These are phyloP conservation scores for Ambrosiella xylebori DNA, from an alignment of 2,329 filamentous ascomycete genomes.

Conservation along the genomic window DNA sequence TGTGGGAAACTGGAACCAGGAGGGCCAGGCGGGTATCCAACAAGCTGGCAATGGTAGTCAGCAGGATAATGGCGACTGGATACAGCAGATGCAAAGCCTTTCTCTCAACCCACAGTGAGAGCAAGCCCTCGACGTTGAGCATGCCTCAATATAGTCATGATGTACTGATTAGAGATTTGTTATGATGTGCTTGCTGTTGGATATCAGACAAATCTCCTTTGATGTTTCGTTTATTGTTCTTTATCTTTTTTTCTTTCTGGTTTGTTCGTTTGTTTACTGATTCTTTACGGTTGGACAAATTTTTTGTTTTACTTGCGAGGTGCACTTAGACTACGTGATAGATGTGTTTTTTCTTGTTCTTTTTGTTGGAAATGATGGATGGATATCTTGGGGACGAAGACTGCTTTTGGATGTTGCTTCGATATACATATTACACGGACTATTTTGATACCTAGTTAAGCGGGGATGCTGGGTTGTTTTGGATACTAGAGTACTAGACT, in stretches of 20 bases:
- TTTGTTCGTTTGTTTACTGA: neutral
- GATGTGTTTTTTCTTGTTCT: neutral
- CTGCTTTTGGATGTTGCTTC: too few species aligned
- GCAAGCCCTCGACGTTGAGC: neutral
- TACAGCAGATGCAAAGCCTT: slow-evolving; percentile 46
- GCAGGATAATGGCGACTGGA: slow-evolving; percentile 36
- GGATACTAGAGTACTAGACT: too few species aligned
- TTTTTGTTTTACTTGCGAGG: slow-evolving; percentile 4
- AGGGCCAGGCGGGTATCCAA: neutral
- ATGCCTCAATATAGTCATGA: neutral
- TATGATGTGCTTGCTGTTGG: neutral
- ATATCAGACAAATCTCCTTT: neutral
- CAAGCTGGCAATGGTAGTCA: slow-evolving; percentile 1
- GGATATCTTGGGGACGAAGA: too few species aligned
- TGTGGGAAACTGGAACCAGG: neutral
- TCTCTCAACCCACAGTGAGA: slow-evolving; percentile 47
- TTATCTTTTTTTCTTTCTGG: slow-evolving; percentile 8
- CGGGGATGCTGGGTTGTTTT: too few species aligned
- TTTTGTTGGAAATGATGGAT: too few species aligned
- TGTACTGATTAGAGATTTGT: neutral
- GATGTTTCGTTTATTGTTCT: neutral
- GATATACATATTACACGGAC: too few species aligned
- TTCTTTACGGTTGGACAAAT: slow-evolving; percentile 15
- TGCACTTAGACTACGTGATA: slow-evolving; percentile 4
- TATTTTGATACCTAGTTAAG: too few species aligned